Base-by-base conservation (phyloP, 208 protist genomes). In the Leptomonas seymouri region DNA sequence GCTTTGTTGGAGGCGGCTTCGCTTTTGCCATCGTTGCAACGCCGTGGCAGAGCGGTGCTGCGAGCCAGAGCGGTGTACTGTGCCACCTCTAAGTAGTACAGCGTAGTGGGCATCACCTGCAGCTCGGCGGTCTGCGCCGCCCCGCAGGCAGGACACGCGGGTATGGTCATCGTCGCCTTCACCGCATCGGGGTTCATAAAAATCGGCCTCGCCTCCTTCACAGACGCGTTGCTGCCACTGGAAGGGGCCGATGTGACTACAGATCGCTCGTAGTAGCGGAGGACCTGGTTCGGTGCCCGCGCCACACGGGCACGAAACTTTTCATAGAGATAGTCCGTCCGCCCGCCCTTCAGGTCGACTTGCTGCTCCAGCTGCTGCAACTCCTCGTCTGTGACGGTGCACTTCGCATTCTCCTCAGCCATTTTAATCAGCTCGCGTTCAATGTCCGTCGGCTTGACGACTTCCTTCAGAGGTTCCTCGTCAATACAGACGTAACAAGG, bases 181-280 rank as follows among this genome's bases (percentile, higher is more conserved):
- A 93, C 80, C 62, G 82, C 84, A 27, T 71, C 50, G 5, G 84
- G 84, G 63, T 93, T 87, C 87, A 95, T 95, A 51, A 93, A 93
- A 46, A 95, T 57, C 12, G 90, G 90, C 31, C 53, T 69, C 48
- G 57, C 53, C 3, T 64, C 62, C 42, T 79, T 73, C 8, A 20
- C 57, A 25, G 61, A 66, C 44, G 25, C 44, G 45, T 39, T 44
- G 2, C 51, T 6, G 63, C 31, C 18, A 20, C 39, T 14, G 21
- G 46, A 3, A 3, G 30, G 36, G 1, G 44, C 25, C 1, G 45
- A 20, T 15, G 45, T 18, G 15, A 50, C 44, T 21, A 42, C 20
- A 53, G 15, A 11, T n/a, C 80, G 80, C 57, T 79, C 71, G 66
- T 95, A 85, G 66, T 95, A 95, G 36, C 90, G 90, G 31, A 93